Percentiles rank a stretch among this genome's conserved stretches.
phyloP scores from a whole-genome alignment of 75 land plant species.

The Sequoia sempervirens region DNA sequence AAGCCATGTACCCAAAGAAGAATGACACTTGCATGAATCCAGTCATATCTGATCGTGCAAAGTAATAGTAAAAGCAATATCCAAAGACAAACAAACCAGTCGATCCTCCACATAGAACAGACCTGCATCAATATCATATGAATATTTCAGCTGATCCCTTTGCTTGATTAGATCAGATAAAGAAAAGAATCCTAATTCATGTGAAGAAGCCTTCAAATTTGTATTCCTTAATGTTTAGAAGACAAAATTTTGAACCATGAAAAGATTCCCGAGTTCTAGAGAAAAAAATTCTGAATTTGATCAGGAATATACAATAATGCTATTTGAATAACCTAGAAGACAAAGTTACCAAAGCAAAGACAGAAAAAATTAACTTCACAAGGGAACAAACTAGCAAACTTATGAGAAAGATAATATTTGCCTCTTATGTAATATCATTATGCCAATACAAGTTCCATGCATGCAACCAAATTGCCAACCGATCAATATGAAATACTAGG shows the following conservation, averaged over 20 bases:
- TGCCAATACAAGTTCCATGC: neutral
- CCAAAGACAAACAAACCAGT: slow-evolving; percentile 70
- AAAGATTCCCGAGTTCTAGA: neutral
- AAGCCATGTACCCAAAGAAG: slow-evolving; percentile 90
- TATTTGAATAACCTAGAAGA: neutral
- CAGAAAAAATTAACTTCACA: neutral
- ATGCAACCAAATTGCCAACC: neutral
- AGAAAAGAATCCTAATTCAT: neutral
- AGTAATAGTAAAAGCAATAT: slow-evolving; percentile 78
- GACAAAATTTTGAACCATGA: neutral
- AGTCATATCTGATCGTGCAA: slow-evolving; percentile 71
- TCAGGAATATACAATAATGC: neutral
- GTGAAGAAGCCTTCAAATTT: neutral
- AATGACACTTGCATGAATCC: slow-evolving; percentile 85
- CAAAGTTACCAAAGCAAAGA: neutral
- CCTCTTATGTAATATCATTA: neutral
- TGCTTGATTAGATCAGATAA: neutral
- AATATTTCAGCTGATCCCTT: slow-evolving; percentile 10
- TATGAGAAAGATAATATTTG: neutral
- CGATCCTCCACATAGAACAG: slow-evolving; percentile 83
- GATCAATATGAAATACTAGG: neutral
- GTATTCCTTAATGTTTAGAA: too few species aligned
- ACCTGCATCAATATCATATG: slow-evolving; percentile 33
- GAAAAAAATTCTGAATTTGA: neutral
- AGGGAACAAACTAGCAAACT: neutral